Evolutionary conservation across 805 yeast species (phyloP).

Genomic region (Candida schatavii): DNA sequence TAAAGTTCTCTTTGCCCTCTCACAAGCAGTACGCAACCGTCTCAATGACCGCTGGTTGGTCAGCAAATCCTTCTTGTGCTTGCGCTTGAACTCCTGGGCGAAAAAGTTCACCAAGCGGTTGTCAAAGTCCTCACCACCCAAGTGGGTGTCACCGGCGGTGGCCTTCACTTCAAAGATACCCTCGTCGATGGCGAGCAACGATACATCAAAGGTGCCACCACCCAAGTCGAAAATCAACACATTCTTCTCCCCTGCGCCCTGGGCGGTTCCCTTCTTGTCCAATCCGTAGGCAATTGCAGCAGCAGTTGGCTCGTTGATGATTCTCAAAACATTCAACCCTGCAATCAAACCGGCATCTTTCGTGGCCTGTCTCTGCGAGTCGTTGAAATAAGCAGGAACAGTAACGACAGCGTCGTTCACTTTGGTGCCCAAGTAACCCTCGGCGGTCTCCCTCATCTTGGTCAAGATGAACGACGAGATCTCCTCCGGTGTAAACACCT

Average conservation of each 20-base stretch:
- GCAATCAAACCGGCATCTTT: conserved; percentile 45
- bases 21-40: conserved; percentile 95
- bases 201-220: conserved; percentile 97
- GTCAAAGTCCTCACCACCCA: conserved; percentile 98
- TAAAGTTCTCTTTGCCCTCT: conserved; percentile 95
- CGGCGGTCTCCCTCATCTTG: conserved; percentile 94
- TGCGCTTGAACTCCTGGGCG: conserved; percentile 91
- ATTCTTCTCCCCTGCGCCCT: conserved; percentile 72
- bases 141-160: conserved; percentile 94
- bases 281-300: conserved; percentile 47
- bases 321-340: conserved; percentile 45
- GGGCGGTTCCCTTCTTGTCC: conserved; percentile 39
- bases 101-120: conserved; percentile 85
- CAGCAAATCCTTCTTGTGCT: conserved; percentile 80
- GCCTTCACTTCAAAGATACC: conserved; percentile 93
- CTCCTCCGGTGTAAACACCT: conserved; percentile 90
- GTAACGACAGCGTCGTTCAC: conserved; percentile 57
- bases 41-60: conserved; percentile 83
- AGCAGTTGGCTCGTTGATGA: conserved; percentile 45
- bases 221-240: conserved; percentile 92
- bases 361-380: conserved; percentile 45
- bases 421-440: conserved; percentile 79
- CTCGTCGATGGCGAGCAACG: conserved; percentile 79
- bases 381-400: conserved; percentile 44
- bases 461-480: conserved; percentile 87